Conservation (phyloP, 352 stramenopile genomes). For the Phytophthora foliorum region DNA sequence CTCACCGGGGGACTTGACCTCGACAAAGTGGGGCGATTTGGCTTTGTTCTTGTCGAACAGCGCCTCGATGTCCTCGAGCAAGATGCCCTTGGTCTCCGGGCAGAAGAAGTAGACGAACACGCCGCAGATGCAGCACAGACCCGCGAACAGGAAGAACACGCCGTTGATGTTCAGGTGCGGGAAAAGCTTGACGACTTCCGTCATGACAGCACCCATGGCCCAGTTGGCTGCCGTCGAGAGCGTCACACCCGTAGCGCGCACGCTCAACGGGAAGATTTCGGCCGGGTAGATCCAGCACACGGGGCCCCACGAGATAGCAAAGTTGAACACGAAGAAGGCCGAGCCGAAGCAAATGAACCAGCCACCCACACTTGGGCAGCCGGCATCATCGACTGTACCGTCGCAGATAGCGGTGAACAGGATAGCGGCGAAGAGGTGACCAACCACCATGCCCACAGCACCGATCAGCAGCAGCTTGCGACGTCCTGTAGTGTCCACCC, state of each 20-base stretch:
- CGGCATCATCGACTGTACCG: slow-evolving; percentile 26
- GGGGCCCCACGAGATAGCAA: slow-evolving; percentile 22
- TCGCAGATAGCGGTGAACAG: slow-evolving; percentile 41
- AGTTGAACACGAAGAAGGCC: slow-evolving; percentile 28
- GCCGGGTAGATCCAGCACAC: slow-evolving; percentile 30
- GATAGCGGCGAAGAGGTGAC: slow-evolving; percentile 29
- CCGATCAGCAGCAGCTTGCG: slow-evolving; percentile 25
- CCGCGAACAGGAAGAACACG: slow-evolving; percentile 34
- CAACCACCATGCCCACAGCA: slow-evolving; percentile 14
- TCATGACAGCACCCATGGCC: slow-evolving; percentile 38
- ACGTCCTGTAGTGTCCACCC: slow-evolving; percentile 23
- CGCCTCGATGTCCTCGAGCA: slow-evolving; percentile 24
- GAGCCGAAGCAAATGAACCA: slow-evolving; percentile 22
- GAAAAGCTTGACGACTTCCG: slow-evolving; percentile 28
- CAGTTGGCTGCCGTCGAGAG: slow-evolving; percentile 56
- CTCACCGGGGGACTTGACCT: slow-evolving; percentile 23
- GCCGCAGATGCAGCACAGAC: slow-evolving; percentile 39
- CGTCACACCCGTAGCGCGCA: slow-evolving; percentile 54
- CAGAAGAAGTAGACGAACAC: slow-evolving; percentile 61
- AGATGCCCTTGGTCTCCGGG: slow-evolving; percentile 25
- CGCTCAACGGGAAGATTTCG: slow-evolving; percentile 26
- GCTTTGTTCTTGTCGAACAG: slow-evolving; percentile 26
- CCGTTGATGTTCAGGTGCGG: slow-evolving; percentile 29
- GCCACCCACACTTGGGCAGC: slow-evolving; percentile 9
- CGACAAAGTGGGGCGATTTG: slow-evolving; percentile 24